A percentile compares a stretch with the other conserved stretches of the same genome.
These are phyloP conservation scores for Tuber melanosporum DNA, from an alignment of 495 filamentous ascomycete species.

Conservation along the genomic window DNA sequence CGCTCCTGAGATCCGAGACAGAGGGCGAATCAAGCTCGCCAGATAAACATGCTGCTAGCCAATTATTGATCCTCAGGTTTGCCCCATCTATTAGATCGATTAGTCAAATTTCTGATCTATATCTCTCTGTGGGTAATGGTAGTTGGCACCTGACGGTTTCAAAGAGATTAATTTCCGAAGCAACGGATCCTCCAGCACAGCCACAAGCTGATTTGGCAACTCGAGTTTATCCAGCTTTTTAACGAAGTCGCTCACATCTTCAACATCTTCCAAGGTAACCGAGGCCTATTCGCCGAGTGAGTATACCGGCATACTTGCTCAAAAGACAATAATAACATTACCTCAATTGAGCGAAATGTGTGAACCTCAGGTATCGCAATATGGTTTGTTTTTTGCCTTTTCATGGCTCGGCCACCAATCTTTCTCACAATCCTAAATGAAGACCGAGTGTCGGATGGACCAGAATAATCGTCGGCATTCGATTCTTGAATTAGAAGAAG, in stretches of 20 bases:
- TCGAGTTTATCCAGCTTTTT: constrained; percentile 72
- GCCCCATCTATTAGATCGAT: constrained; percentile 19
- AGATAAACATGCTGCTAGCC: constrained; percentile 48
- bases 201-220: constrained; percentile 71
- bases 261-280: constrained; percentile 71
- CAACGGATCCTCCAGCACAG: constrained; percentile 65
- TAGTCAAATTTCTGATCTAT: constrained; percentile 19
- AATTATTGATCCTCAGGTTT: constrained; percentile 55
- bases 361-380: constrained; percentile 60
- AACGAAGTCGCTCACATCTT: constrained; percentile 64
- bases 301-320: constrained; percentile 24
- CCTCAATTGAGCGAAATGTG: constrained; percentile 65
- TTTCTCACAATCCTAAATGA: constrained; percentile 47
- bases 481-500: constrained; percentile 60
- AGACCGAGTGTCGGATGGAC: constrained; percentile 32
- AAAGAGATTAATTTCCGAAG: constrained; percentile 69
- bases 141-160: constrained; percentile 50
- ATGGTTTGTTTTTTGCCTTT: constrained; percentile 47
- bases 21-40: constrained; percentile 17
- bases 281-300: constrained; percentile 47
- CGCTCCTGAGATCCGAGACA: constrained; percentile 11
- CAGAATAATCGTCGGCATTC: constrained; percentile 45
- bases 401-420: constrained; percentile 43
- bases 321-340: constrained; percentile 35
- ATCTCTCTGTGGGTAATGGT: constrained; percentile 13